These are phyloP conservation scores for Jaltomata sinuosa DNA, from an alignment of 257 asterid genomes.

Conservation along the genomic window DNA sequence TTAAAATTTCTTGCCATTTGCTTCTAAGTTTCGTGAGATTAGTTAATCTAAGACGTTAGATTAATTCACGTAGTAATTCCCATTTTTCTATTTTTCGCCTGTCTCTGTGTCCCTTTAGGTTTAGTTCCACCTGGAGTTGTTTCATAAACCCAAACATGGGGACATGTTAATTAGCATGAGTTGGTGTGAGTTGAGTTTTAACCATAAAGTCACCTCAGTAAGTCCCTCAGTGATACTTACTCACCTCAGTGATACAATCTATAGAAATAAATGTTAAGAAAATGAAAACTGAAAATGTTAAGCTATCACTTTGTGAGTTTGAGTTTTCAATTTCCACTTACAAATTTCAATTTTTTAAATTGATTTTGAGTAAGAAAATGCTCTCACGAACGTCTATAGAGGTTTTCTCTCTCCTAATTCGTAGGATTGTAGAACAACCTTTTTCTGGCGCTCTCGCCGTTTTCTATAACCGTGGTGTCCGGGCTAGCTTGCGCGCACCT, in stretches of 20 bases:
- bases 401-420: background rate
- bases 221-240: too few species aligned
- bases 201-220: background rate
- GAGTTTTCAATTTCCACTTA: background rate
- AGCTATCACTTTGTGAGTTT: background rate
- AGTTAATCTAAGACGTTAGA: background rate
- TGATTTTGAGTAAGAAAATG: background rate
- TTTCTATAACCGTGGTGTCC: background rate
- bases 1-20: background rate
- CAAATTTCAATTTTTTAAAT: background rate
- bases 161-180: background rate
- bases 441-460: background rate
- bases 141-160: background rate
- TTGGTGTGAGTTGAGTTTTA: background rate
- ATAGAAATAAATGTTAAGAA: background rate
- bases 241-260: background rate
- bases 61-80: background rate
- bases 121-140: background rate
- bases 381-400: background rate
- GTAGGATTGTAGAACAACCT: background rate
- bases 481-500: background rate
- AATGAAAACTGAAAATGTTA: background rate
- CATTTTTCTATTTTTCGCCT: background rate
- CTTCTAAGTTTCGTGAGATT: background rate
- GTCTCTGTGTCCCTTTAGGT: background rate